A percentile compares a stretch with the other conserved stretches of the same genome.
phyloP scores from a whole-genome alignment of 2,329 filamentous ascomycete species.

The Rhynchosporium secalis region DNA sequence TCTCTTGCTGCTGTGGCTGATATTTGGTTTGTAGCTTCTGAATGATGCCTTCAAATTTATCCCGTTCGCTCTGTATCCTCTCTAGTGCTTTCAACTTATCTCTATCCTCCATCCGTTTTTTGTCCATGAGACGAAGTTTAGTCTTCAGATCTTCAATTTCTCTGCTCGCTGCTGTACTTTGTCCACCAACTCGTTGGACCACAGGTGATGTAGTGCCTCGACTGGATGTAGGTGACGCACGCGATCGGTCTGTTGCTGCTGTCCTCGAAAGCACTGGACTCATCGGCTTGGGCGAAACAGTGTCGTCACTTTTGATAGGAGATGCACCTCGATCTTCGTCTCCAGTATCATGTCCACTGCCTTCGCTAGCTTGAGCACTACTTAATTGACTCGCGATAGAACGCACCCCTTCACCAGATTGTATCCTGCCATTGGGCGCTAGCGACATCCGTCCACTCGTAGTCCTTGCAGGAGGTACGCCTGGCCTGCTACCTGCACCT shows the following conservation, averaged over 20 bases:
- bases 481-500: conserved; percentile 37
- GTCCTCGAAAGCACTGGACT: conserved; percentile 36
- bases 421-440: conserved; percentile 34
- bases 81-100: conserved; percentile 81
- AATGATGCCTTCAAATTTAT: conserved; percentile 80
- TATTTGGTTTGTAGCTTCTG: conserved; percentile 90
- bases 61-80: conserved; percentile 71
- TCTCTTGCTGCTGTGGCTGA: conserved; percentile 80
- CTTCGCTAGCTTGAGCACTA: conserved; percentile 34
- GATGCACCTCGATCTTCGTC: conserved; percentile 42
- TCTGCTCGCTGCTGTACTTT: conserved; percentile 41
- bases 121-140: conserved; percentile 83
- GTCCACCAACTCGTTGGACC: conserved; percentile 28
- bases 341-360: conserved; percentile 34
- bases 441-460: conserved; percentile 30
- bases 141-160: conserved; percentile 87
- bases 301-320: conserved; percentile 49
- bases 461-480: conserved; percentile 27
- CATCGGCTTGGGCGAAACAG: conserved; percentile 36
- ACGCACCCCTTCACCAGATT: conserved; percentile 37
- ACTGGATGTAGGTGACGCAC: conserved; percentile 31
- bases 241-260: conserved; percentile 27
- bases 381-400: conserved; percentile 39
- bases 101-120: conserved; percentile 80
- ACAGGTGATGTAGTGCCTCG: conserved; percentile 32